Evolutionary conservation across 139 green algal genomes (phyloP), one percentile per base, ranked within the genome.

Genomic region (Trebouxia sp.): DNA sequence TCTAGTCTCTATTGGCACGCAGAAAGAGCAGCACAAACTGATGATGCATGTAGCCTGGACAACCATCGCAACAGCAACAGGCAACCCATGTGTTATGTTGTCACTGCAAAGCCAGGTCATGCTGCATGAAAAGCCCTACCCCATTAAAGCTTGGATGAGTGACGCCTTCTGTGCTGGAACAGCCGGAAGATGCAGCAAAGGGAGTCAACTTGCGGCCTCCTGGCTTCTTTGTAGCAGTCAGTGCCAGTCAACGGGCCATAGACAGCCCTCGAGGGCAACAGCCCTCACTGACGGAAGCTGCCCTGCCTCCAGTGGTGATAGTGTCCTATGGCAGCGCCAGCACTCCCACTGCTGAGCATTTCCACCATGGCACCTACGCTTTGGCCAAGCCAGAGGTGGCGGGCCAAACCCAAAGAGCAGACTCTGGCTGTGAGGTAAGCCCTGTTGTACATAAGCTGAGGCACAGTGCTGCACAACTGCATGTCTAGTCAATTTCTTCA

Each of bases 141-240:
- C n/a, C n/a, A n/a, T n/a, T n/a, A n/a, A n/a, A n/a, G n/a, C n/a
- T n/a, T n/a, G n/a, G n/a, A n/a, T n/a, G n/a, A n/a, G n/a, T n/a
- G n/a, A n/a, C n/a, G n/a, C n/a, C n/a, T n/a, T n/a, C n/a, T n/a
- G n/a, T n/a, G n/a, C n/a, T n/a, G n/a, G n/a, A n/a, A n/a, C 62
- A 72, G 62, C 62, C 62, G 28, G 62, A 72, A 8, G 62, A 72
- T 30, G 62, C 62, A 28, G 62, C 62, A 42, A 72, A 72, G 35
- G 62, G 37, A 14, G 5, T 72, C 0, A 72, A 72, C 26, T 35
- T 72, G 62, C 42, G 37, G 35, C 62, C 62, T 26, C 62, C 62
- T 43, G 32, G 24, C 1, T 72, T 72, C 20, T 45, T 72, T 30
- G 62, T 72, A n/a, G 62, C 62, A 42, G 28, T 12, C 35, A 45